phyloP scores from a whole-genome alignment of 352 stramenopile genomes.

The Pythium vanterpoolii region DNA sequence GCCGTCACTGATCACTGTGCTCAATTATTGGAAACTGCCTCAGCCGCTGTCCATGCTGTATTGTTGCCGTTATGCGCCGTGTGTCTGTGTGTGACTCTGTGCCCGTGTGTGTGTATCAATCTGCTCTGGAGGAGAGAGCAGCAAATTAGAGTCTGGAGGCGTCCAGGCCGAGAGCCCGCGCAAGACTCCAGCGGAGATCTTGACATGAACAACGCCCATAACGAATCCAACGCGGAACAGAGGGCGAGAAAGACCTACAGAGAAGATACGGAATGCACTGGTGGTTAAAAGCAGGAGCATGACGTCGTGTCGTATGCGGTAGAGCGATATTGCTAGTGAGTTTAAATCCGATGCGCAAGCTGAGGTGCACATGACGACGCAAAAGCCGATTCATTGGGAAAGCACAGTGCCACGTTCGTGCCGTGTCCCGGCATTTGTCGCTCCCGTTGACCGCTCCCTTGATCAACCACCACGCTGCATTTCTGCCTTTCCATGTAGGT shows the following conservation, averaged over 20 bases:
- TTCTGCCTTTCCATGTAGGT: neutral
- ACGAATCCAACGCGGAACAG: neutral
- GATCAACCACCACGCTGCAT: neutral
- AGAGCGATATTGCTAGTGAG: neutral
- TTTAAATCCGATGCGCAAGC: conserved; percentile 14
- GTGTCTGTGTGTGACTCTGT: neutral
- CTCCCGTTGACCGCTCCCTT: neutral
- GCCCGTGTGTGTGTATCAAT: neutral
- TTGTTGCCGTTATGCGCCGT: neutral
- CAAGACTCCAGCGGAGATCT: conserved; percentile 7
- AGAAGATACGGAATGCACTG: neutral
- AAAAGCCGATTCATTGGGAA: too few species aligned
- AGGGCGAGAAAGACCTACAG: neutral
- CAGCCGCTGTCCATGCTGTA: too few species aligned
- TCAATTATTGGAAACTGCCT: neutral
- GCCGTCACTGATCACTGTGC: neutral
- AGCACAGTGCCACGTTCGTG: neutral
- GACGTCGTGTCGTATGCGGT: neutral
- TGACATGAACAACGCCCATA: neutral
- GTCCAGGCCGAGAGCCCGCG: conserved; percentile 12
- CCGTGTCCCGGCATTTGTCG: neutral
- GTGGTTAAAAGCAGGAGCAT: neutral
- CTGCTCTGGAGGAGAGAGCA: neutral
- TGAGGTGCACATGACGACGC: conserved; percentile 5
- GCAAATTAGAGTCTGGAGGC: neutral